Evolutionary conservation across 73 alveolate genomes (phyloP).

Genomic region (Paramecium biaurelia): DNA sequence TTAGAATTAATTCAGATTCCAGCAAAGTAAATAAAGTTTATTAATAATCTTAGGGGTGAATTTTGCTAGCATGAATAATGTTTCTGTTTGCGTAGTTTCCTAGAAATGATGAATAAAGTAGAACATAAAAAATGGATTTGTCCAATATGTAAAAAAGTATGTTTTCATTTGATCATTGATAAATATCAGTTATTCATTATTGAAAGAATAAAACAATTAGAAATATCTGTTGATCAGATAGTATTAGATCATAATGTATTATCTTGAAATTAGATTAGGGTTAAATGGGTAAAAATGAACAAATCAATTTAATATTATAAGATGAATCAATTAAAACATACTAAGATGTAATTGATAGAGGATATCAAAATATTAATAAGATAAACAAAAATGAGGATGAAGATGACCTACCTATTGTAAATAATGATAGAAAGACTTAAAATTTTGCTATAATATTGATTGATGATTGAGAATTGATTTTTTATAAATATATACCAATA

Average conservation of each 20-base stretch:
- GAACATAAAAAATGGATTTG: constrained; percentile 31
- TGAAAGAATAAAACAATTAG: background rate
- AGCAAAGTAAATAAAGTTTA: background rate
- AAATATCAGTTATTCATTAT: background rate
- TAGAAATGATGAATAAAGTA: constrained; percentile 10
- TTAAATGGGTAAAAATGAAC: background rate
- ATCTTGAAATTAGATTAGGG: background rate
- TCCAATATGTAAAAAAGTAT: background rate
- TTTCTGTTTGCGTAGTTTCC: background rate
- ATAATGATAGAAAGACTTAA: background rate
- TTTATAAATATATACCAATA: background rate
- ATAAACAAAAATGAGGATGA: background rate
- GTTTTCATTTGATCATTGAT: background rate
- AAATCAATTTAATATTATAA: background rate
- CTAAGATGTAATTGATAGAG: background rate
- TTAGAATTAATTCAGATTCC: constrained; percentile 5
- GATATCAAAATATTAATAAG: background rate
- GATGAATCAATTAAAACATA: background rate
- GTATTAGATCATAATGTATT: background rate
- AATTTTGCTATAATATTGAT: background rate
- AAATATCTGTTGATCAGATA: background rate
- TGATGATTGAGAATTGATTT: background rate
- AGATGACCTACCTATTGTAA: background rate
- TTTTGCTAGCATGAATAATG: constrained; percentile 43
- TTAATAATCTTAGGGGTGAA: background rate